phyloP scores from a whole-genome alignment of 2,329 filamentous ascomycete genomes.

The Aspergillus fructus region DNA sequence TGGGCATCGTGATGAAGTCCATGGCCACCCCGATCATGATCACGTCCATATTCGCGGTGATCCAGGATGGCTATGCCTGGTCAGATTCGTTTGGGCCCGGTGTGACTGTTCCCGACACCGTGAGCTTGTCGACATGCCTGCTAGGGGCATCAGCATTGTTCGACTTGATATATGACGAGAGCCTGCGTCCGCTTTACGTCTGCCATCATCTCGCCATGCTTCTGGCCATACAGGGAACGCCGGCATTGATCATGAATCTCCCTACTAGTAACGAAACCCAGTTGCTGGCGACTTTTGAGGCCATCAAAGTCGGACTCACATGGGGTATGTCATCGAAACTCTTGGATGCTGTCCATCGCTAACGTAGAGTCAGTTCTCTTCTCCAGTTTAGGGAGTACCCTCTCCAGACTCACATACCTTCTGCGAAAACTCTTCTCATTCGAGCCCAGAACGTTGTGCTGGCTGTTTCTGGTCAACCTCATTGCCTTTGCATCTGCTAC shows the following conservation, averaged over 20 bases:
- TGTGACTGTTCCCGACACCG: not conserved
- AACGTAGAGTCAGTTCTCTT: not conserved
- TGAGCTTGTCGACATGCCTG: not conserved
- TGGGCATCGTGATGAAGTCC: not conserved
- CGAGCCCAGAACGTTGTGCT: not conserved
- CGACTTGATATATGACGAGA: not conserved
- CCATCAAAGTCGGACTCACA: not conserved
- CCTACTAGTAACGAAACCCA: not conserved
- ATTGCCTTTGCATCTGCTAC: not conserved
- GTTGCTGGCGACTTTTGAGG: not conserved
- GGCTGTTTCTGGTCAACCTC: not conserved
- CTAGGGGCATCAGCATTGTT: not conserved
- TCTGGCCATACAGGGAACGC: not conserved
- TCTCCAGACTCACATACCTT: not conserved
- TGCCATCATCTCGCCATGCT: not conserved
- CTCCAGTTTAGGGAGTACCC: not conserved
- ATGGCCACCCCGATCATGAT: not conserved
- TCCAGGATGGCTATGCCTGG: not conserved
- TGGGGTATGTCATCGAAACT: not conserved
- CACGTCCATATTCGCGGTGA: not conserved
- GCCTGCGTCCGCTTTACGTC: not conserved
- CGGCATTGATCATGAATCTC: not conserved
- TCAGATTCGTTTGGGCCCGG: not conserved
- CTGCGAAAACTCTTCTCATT: not conserved
- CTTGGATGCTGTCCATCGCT: not conserved